Conservation (phyloP, 345 rosid species). For the Eucalyptus curtisii region DNA sequence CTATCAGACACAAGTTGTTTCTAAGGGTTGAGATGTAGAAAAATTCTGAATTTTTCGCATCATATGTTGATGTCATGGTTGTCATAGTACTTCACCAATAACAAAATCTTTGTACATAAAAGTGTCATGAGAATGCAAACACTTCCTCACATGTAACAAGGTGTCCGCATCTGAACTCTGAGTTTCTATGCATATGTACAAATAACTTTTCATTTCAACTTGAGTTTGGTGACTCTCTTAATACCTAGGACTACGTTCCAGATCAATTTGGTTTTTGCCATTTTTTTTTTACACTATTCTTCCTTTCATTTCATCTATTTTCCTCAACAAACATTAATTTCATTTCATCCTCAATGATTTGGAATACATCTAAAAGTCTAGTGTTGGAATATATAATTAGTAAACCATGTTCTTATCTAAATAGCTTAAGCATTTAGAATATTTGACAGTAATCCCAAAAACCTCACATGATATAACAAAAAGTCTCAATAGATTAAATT, state of each 20-base stretch:
- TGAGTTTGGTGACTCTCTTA: neutral
- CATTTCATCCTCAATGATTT: neutral
- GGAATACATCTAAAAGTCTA: neutral
- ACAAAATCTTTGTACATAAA: neutral
- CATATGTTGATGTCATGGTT: neutral
- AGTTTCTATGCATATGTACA: neutral
- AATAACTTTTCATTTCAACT: neutral
- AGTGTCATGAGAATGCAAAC: neutral
- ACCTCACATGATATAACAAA: too few relatives aligned
- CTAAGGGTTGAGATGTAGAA: neutral
- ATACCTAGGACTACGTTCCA: neutral
- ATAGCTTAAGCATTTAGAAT: too few relatives aligned
- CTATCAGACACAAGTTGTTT: neutral
- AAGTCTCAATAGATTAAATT: too few relatives aligned
- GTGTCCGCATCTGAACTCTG: neutral
- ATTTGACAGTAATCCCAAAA: accelerated
- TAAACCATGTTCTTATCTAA: neutral
- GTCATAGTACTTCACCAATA: neutral
- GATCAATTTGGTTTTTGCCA: neutral
- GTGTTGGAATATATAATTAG: neutral
- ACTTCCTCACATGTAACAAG: neutral
- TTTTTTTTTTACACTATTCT: neutral
- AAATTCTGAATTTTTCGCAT: too few relatives aligned
- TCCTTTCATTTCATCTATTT: neutral
- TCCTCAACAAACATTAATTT: neutral